These are phyloP conservation scores for Pichia scutulata DNA, from an alignment of 805 yeast species.

Conservation along the genomic window DNA sequence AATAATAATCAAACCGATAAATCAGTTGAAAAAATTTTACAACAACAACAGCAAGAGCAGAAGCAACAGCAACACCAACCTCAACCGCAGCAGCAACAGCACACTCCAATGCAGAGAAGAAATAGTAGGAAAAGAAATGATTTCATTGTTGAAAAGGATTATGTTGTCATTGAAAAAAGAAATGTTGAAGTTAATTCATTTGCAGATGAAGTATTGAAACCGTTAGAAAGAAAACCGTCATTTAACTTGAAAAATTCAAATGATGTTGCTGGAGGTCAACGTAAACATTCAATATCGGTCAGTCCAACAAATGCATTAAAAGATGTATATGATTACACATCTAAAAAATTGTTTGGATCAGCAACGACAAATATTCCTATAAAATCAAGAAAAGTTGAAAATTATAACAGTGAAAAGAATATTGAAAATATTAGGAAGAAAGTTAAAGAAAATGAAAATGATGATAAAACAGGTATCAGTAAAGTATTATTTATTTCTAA, in stretches of 20 bases:
- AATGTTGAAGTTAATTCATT: constrained; percentile 92
- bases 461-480: background rate
- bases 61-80: too few relatives aligned
- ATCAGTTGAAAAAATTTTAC: constrained; percentile 8
- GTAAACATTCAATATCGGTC: constrained; percentile 12
- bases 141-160: constrained; percentile 60
- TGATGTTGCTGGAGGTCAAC: constrained; percentile 18
- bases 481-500: background rate
- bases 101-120: background rate
- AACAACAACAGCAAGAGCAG: constrained; percentile 4
- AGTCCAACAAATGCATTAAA: constrained; percentile 84
- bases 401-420: constrained; percentile 10
- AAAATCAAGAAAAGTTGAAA: constrained; percentile 1
- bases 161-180: constrained; percentile 90
- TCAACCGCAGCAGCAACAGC: constrained; percentile 8
- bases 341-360: constrained; percentile 74
- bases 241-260: constrained; percentile 11
- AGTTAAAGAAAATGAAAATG: background rate
- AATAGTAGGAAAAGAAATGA: background rate
- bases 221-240: constrained; percentile 32
- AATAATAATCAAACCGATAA: background rate
- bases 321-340: constrained; percentile 80
- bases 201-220: constrained; percentile 59
- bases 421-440: background rate
- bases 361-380: background rate